These are phyloP conservation scores for Russula virescens DNA, from an alignment of 768 basidiomycete genomes.

Conservation along the genomic window DNA sequence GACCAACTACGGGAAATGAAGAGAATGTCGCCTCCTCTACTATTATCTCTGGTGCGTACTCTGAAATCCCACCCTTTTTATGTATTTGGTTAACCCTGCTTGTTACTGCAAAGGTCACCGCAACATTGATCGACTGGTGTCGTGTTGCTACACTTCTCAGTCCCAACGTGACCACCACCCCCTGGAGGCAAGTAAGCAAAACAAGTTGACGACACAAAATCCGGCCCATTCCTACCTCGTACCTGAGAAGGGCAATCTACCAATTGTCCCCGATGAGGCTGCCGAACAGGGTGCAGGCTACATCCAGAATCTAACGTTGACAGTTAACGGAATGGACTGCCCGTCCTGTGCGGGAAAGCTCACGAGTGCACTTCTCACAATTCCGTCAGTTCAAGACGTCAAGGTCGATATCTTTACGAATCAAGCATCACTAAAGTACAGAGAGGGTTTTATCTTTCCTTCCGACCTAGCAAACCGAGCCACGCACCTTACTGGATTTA, in stretches of 20 bases:
- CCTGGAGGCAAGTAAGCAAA: background rate
- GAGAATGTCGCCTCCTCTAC: background rate
- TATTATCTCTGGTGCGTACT: background rate
- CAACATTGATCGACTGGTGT: background rate
- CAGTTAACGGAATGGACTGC: conserved; percentile 22
- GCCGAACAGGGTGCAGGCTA: conserved; percentile 8
- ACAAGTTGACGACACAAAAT: background rate
- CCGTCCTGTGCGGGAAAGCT: conserved; percentile 16
- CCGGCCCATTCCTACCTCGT: background rate
- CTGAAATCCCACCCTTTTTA: background rate
- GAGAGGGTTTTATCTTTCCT: conserved; percentile 12
- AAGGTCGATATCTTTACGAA: conserved; percentile 16
- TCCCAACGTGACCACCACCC: background rate
- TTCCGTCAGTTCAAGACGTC: conserved; percentile 20
- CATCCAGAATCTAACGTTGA: background rate
- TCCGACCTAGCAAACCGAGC: conserved; percentile 12
- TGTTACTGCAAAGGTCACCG: background rate
- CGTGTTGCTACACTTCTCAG: conserved; percentile 17
- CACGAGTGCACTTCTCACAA: conserved; percentile 8
- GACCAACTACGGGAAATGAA: background rate
- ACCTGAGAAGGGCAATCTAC: background rate
- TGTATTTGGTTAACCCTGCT: background rate
- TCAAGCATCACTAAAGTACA: conserved; percentile 19
- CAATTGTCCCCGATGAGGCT: background rate
- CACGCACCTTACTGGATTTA: conserved; percentile 13